These are phyloP conservation scores for Saccharomyces eubayanus DNA, from an alignment of 805 yeast genomes.

Conservation along the genomic window DNA sequence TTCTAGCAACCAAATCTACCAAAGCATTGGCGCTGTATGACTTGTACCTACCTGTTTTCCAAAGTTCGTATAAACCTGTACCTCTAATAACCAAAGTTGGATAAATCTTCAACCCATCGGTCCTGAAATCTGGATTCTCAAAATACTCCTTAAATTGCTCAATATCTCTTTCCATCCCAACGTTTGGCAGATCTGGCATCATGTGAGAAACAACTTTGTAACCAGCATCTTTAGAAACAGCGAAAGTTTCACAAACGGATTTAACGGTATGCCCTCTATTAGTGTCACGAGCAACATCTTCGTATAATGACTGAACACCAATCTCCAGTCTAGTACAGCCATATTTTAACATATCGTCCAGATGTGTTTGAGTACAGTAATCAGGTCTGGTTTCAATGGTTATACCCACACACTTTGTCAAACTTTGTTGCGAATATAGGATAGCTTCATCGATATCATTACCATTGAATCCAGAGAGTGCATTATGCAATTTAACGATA, in stretches of 20 bases:
- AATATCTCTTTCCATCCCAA: slow-evolving; percentile 95
- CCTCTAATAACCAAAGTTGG: slow-evolving; percentile 97
- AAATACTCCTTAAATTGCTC: slow-evolving; percentile 95
- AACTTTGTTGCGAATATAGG: slow-evolving; percentile 81
- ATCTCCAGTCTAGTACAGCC: slow-evolving; percentile 96
- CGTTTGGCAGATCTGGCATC: slow-evolving; percentile 99
- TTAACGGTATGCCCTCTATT: slow-evolving; percentile 96
- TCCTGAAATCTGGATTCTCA: slow-evolving; percentile 92
- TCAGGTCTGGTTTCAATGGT: slow-evolving; percentile 98
- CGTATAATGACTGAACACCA: slow-evolving; percentile 95
- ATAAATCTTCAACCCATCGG: slow-evolving; percentile 91
- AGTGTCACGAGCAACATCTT: slow-evolving; percentile 97
- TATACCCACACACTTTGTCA: slow-evolving; percentile 95
- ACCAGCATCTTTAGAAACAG: slow-evolving; percentile 95
- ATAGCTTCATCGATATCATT: slow-evolving; percentile 85
- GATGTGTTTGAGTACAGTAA: slow-evolving; percentile 91
- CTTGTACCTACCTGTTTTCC: slow-evolving; percentile 93
- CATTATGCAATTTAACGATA: slow-evolving; percentile 86
- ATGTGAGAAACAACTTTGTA: slow-evolving; percentile 95
- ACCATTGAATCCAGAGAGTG: slow-evolving; percentile 87
- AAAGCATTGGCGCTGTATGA: slow-evolving; percentile 91
- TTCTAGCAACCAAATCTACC: slow-evolving; percentile 90
- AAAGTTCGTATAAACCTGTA: slow-evolving; percentile 90
- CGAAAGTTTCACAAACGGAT: slow-evolving; percentile 92
- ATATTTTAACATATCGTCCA: slow-evolving; percentile 89